Percentiles rank a stretch among this genome's conserved stretches.
phyloP scores from a whole-genome alignment of 2,329 filamentous ascomycete genomes.

The Lecanicillium sp. region DNA sequence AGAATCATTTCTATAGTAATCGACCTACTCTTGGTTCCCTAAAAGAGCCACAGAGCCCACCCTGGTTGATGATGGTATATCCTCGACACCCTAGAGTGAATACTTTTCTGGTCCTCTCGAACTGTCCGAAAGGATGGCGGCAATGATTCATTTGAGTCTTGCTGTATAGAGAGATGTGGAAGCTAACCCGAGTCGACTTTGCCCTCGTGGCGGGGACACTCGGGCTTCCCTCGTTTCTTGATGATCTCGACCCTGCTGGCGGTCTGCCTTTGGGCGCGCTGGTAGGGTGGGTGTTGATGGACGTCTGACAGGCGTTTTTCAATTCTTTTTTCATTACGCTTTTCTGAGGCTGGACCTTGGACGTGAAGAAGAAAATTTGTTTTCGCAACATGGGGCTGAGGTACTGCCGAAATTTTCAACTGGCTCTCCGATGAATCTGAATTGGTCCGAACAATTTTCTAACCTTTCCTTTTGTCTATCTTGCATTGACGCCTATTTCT shows the following conservation, averaged over 20 bases:
- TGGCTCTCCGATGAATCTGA: no score
- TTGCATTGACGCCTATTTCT: not conserved
- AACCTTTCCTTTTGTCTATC: no score
- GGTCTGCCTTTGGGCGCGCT: slow-evolving; percentile 70
- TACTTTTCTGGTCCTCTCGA: slow-evolving; percentile 49
- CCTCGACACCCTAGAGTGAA: slow-evolving; percentile 89
- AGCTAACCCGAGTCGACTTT: slow-evolving; percentile 32
- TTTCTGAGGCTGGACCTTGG: slow-evolving; percentile 36
- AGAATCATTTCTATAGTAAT: slow-evolving; percentile 99
- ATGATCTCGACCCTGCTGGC: slow-evolving; percentile 81
- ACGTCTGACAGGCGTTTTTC: slow-evolving; percentile 73
- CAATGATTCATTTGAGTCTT: slow-evolving; percentile 12
- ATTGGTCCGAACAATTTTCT: no score
- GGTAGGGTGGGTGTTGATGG: slow-evolving; percentile 74
- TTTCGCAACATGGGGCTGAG: no score
- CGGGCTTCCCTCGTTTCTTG: slow-evolving; percentile 31
- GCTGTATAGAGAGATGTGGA: slow-evolving; percentile 63
- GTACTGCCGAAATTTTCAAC: no score
- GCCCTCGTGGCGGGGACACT: not conserved
- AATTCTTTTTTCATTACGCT: slow-evolving; percentile 47
- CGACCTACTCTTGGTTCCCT: slow-evolving; percentile 85
- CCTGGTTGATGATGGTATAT: slow-evolving; percentile 88
- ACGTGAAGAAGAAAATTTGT: slow-evolving; percentile 40
- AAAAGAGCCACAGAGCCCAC: slow-evolving; percentile 89
- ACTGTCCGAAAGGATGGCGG: slow-evolving; percentile 56